Evolutionary conservation across 2,329 filamentous ascomycete genomes (phyloP), one percentile per base, ranked within the genome.

Genomic region (Teratosphaeria nubilosa): DNA sequence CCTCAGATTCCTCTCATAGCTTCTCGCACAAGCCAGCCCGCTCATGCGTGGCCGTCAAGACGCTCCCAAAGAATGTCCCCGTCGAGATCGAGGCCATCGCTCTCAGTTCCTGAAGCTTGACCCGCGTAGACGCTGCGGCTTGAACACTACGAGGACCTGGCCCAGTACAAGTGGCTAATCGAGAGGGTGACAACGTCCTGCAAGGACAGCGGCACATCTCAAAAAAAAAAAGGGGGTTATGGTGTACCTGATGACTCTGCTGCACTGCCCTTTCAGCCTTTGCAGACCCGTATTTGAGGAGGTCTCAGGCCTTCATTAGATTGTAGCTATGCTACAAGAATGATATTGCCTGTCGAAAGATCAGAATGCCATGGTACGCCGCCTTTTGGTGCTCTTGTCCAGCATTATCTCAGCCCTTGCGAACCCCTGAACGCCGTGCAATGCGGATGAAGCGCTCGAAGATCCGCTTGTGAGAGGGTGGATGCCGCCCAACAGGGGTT

Each of bases 11-110:
- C 5, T 20, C 3, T 20, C 4, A 20, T n/a, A 48, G 41, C 80
- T 91, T 89, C 58, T 67, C 80, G 60, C 86, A 90, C 77, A 91
- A 90, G 82, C 90, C 90, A 22, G 87, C 89, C n/a, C 82, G 90
- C 66, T 91, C 86, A 76, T 96, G 90, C 72, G 90, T 96, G 56
- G 90, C 90, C 5, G 91, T 95, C 64, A 91, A 94, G 80, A 85
- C 88, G 67, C 81, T 96, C 63, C 91, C 91, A 61, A 90, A 91
- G 80, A 85, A 86, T 58, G 90, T 91, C 50, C 86, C 90, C 60
- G 85, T 96, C 25, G 91, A 95, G 80, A 94, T 96, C 71, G 90
- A 96, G 81, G 88, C 85, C 72, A 87, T 94, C 78, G 90, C 90
- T 61, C 74, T 83, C 56, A 62, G 60, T 56, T 48, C 41, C 20